Evolutionary conservation across 495 filamentous ascomycete genomes (phyloP).

Genomic region (Penicillium fimorum): DNA sequence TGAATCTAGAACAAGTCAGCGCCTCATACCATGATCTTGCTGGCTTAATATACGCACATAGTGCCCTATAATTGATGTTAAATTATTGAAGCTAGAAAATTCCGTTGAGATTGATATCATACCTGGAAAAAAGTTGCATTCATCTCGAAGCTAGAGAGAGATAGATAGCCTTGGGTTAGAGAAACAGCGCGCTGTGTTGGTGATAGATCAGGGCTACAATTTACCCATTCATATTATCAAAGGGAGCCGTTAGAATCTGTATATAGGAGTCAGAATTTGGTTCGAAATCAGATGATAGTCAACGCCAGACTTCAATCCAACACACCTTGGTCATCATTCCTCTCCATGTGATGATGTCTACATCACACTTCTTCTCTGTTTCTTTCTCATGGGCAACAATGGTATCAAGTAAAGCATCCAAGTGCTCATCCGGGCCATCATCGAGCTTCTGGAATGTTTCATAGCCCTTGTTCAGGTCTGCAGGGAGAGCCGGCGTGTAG

Average conservation of each 20-base stretch:
- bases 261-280: not conserved
- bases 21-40: not conserved
- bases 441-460: conserved; percentile 82
- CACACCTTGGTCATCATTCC: conserved; percentile 97
- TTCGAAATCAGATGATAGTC: not conserved
- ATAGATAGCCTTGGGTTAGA: conserved; percentile 8
- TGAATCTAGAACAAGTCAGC: conserved; percentile 60
- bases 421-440: conserved; percentile 77
- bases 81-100: conserved; percentile 18
- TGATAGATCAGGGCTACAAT: conserved; percentile 21
- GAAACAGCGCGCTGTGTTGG: not conserved
- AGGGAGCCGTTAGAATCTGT: conserved; percentile 83
- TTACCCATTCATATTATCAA: conserved; percentile 80
- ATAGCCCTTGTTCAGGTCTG: conserved; percentile 74
- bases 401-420: conserved; percentile 78
- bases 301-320: not conserved
- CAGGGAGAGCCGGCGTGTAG: conserved; percentile 70
- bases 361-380: conserved; percentile 62
- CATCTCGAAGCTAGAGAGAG: conserved; percentile 91
- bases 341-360: conserved; percentile 88
- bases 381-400: conserved; percentile 70
- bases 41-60: conserved; percentile 57
- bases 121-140: conserved; percentile 90
- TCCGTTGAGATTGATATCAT: conserved; percentile 26
- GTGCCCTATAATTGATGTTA: conserved; percentile 55